These are phyloP conservation scores for Selenicereus undatus DNA, from an alignment of 148 eudicot genomes.

Conservation along the genomic window DNA sequence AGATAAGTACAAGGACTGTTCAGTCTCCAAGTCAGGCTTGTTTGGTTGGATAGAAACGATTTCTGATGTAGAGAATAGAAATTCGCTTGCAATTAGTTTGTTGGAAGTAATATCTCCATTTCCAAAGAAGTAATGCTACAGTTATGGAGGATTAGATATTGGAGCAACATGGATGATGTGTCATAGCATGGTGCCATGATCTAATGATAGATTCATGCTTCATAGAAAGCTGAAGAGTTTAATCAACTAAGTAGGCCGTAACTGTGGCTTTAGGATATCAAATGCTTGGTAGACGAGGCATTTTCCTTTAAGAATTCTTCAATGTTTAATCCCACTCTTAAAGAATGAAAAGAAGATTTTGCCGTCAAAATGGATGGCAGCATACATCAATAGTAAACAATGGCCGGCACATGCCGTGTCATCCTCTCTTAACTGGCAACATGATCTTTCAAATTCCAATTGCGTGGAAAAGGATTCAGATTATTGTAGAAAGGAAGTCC, in stretches of 20 bases:
- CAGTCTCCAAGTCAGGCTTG: background rate
- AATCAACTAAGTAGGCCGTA: background rate
- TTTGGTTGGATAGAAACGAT: background rate
- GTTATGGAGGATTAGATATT: background rate
- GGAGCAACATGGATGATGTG: background rate
- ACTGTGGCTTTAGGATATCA: background rate
- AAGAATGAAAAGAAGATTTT: no score
- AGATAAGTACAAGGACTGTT: background rate
- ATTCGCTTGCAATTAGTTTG: background rate
- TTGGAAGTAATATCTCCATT: background rate
- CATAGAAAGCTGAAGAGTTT: background rate
- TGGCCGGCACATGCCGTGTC: background rate
- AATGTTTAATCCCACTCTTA: no score
- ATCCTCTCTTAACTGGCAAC: no score
- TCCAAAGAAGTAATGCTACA: background rate
- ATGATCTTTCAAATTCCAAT: no score
- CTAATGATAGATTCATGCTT: background rate
- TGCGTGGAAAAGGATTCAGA: no score
- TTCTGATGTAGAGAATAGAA: background rate
- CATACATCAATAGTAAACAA: background rate
- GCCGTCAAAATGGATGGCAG: background rate
- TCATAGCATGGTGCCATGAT: background rate
- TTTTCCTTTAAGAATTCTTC: background rate
- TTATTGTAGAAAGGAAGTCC: background rate
- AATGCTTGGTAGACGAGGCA: background rate